These are phyloP conservation scores for Sarocladium brachiariae DNA, from an alignment of 2,329 filamentous ascomycete genomes.

Conservation along the genomic window DNA sequence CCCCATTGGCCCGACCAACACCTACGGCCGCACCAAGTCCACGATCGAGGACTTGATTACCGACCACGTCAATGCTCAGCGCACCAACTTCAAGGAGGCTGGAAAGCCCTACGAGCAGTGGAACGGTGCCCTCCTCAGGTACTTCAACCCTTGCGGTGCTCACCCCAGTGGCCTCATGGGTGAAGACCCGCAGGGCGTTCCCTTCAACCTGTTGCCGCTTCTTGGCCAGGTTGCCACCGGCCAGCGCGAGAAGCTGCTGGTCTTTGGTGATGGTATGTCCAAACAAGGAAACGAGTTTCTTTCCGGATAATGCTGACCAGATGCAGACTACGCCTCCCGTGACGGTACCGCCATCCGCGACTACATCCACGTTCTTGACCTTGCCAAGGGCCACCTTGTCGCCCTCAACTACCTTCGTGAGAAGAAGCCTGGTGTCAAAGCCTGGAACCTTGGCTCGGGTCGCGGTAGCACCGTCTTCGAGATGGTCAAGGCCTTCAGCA, in stretches of 20 bases:
- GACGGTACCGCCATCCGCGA: conserved; percentile 94
- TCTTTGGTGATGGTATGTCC: conserved; percentile 83
- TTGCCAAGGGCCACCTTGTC: conserved; percentile 77
- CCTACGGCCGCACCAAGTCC: conserved; percentile 94
- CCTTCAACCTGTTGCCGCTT: conserved; percentile 90
- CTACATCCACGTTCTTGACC: conserved; percentile 94
- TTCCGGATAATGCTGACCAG: conserved; percentile 14
- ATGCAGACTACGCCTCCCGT: conserved; percentile 75
- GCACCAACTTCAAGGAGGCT: conserved; percentile 72
- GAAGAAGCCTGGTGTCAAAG: conserved; percentile 79
- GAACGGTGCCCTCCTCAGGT: conserved; percentile 89
- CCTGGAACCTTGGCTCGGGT: conserved; percentile 95
- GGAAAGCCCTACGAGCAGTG: conserved; percentile 73
- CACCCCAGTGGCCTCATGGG: conserved; percentile 97
- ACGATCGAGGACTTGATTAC: conserved; percentile 88
- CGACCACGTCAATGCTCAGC: conserved; percentile 82
- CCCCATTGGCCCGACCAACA: conserved; percentile 93
- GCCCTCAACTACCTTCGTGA: conserved; percentile 86
- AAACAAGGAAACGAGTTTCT: not conserved
- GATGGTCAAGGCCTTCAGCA: conserved; percentile 91
- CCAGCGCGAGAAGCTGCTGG: conserved; percentile 85
- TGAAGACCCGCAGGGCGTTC: conserved; percentile 91
- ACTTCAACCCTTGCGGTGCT: conserved; percentile 95
- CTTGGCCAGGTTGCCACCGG: conserved; percentile 94
- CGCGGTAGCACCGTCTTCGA: conserved; percentile 94